Evolutionary conservation across 2,329 filamentous ascomycete species (phyloP), one percentile per base, ranked within the genome.

Genomic region (Talaromyces sp.): DNA sequence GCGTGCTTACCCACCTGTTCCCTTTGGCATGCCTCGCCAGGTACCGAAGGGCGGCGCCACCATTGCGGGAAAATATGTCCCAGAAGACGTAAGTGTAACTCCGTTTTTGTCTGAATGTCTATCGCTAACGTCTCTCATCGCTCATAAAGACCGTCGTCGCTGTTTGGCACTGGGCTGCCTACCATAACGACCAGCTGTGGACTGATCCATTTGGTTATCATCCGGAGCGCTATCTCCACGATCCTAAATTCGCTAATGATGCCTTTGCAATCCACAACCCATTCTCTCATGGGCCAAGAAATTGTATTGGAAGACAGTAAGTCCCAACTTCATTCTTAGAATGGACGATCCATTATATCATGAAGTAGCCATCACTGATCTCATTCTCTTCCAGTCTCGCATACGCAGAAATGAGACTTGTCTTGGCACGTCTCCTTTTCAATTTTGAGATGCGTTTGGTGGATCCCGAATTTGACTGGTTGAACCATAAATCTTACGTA

Each of bases 161-260:
- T 0, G 71, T 82, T 1, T 74, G 76, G 54, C 80, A 83, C 37
- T 81, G 74, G 68, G 72, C 79, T 1, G 72, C 78, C n/a, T 79
- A 79, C 66, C 77, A 77, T 64, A 39, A 57, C 9, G 37, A 57
- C 35, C 2, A 14, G 6, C 12, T 57, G 11, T 39, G 21, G 16
- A 31, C 35, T 11, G 35, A 42, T 57, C 35, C 33, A 40, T 57
- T 57, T 21, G n/a, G 23, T 18, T 54, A 35, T 33, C 28, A 54
- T 23, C 54, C 35, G 1, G 54, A 57, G 33, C 54, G 54, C 14
- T 42, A 21, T n/a, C 28, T 56, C 14, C 18, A 23, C 5, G 52
- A 56, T 39, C 31, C 28, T 23, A 18, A 25, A 35, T 56, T 37
- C 23, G n/a, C 9, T 6, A 56, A 39, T 21, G 52, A 56, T 39